Evolutionary conservation across 345 rosid species (phyloP), one percentile per base, ranked within the genome.

Genomic region (Aquilaria malaccensis): DNA sequence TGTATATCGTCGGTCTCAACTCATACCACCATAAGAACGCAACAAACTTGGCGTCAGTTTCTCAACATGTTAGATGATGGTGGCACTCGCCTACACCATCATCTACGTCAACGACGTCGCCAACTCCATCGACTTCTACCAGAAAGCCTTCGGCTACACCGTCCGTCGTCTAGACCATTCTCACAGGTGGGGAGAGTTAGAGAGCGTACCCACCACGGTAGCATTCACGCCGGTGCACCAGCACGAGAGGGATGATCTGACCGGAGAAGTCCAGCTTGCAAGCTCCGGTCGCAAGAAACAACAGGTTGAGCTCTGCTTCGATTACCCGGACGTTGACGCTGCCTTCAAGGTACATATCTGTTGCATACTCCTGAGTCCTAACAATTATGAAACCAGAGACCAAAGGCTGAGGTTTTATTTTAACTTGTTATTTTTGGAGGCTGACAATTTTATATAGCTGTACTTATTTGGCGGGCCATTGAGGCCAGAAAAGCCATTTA

Each of bases 161-260:
- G 91, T 88, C 22, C 90, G 88, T 52, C 90, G 90, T 72, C 62
- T 86, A 31, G 91, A 88, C 68, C 83, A 91, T 9, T 83, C 88
- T 12, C 76, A 80, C 78, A 73, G 91, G 95, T 91, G 96, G 96
- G 94, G 87, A 55, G 94, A 91, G 80, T 79, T 85, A 59, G 96
- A 89, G 64, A 89, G 91, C 31, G 96, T 96, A 13, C 82, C 81
- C 69, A 89, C 96, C 10, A 93, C 96, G 37, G 76, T 87, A 50
- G 96, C 98, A 0, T 89, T 89, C 74, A 85, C 96, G 30, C 86
- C 87, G 11, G 32, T 48, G 41, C 98, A 86, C 77, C 97, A 93
- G 62, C 84, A 69, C 48, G 97, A 93, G 81, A 93, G 97, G 0
- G 96, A 89, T 33, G 79, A 78, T 9, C 60, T 82, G n/a, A 84